phyloP scores from a whole-genome alignment of 805 yeast genomes.

The Candida oleophila region DNA sequence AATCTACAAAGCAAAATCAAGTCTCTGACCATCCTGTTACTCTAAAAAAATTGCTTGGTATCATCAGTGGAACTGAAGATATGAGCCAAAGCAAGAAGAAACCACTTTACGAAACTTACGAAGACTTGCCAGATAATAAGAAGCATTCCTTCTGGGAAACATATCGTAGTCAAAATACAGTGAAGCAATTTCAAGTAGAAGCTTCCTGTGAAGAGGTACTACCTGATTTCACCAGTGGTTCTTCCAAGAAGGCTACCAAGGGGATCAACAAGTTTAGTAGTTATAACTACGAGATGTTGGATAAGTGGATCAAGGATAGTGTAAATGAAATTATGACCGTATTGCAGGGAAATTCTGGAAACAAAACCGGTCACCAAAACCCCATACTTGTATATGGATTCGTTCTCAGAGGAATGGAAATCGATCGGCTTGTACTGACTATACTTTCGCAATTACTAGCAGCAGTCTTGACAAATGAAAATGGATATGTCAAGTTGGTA shows the following conservation, averaged over 20 bases:
- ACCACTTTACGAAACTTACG: slow-evolving; percentile 26
- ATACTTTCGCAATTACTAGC: background rate
- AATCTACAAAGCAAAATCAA: too few species aligned
- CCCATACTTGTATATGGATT: background rate
- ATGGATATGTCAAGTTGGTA: background rate
- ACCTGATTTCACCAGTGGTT: background rate
- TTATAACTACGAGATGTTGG: background rate
- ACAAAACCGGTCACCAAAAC: background rate
- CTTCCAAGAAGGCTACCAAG: background rate
- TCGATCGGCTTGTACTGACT: background rate
- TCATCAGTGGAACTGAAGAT: background rate
- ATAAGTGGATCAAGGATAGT: background rate
- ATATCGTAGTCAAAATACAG: background rate
- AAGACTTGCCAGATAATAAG: slow-evolving; percentile 24
- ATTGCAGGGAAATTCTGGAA: background rate
- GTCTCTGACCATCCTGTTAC: background rate
- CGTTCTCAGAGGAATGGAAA: background rate
- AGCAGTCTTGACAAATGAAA: background rate
- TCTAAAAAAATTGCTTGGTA: background rate
- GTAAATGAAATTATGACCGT: background rate
- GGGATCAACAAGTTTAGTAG: background rate
- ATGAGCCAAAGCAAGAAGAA: background rate
- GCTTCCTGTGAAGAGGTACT: background rate
- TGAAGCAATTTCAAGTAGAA: slow-evolving; percentile 3
- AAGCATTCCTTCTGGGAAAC: slow-evolving; percentile 1